Conservation (phyloP, 1,284 basidiomycete species). For the Coniferiporia weirii region DNA sequence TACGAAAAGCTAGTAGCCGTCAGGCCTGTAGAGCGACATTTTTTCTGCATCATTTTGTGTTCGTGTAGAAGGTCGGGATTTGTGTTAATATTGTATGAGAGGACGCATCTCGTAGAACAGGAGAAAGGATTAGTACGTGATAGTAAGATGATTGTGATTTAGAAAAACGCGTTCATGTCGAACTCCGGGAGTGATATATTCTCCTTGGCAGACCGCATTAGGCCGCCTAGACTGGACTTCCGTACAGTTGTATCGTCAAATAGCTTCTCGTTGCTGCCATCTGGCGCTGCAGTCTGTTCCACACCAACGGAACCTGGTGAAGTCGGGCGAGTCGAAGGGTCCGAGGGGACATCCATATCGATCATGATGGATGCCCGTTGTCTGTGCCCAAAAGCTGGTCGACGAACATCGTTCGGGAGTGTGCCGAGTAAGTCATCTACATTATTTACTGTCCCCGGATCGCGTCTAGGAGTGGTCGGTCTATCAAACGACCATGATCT, state of each 20-base stretch:
- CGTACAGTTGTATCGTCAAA: slow-evolving; percentile 55
- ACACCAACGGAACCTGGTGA: slow-evolving; percentile 38
- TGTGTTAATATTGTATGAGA: no score
- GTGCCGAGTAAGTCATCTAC: slow-evolving; percentile 16
- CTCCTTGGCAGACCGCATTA: slow-evolving; percentile 86
- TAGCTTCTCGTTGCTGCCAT: slow-evolving; percentile 33
- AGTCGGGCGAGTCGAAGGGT: slow-evolving; percentile 51
- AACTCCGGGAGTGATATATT: slow-evolving; percentile 83
- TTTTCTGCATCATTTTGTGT: no score
- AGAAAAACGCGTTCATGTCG: slow-evolving; percentile 72
- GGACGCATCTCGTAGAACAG: no score
- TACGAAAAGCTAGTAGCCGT: no score
- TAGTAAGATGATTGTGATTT: slow-evolving; percentile 6
- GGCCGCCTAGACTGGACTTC: slow-evolving; percentile 63
- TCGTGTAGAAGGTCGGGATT: no score
- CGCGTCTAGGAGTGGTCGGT: slow-evolving; percentile 43
- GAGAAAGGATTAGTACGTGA: no score
- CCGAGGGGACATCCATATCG: slow-evolving; percentile 77
- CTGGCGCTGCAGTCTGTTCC: neutral
- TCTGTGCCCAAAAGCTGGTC: slow-evolving; percentile 43
- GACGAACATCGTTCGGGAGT: slow-evolving; percentile 39
- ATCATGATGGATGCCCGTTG: slow-evolving; percentile 73
- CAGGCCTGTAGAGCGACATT: no score
- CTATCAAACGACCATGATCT: slow-evolving; percentile 88
- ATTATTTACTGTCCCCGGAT: slow-evolving; percentile 20